A percentile compares a stretch with the other conserved stretches of the same genome.
These are phyloP conservation scores for Blastocystis sp. DNA, from an alignment of 352 stramenopile genomes.

Conservation along the genomic window DNA sequence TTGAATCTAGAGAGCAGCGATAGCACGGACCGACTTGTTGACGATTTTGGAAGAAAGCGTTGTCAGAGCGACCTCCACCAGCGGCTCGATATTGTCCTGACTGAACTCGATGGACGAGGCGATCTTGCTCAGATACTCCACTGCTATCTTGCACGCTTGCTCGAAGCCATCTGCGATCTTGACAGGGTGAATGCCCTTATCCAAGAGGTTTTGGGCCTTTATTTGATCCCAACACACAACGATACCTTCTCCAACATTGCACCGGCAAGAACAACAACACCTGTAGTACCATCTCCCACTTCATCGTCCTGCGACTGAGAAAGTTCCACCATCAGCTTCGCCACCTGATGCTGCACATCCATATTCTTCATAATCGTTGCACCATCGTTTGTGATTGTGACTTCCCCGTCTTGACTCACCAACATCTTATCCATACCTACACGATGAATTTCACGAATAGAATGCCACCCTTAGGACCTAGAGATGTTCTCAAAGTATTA, in stretches of 20 bases:
- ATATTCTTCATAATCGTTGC: constrained; percentile 98
- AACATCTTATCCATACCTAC: constrained; percentile 98
- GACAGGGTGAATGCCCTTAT: constrained; percentile 92
- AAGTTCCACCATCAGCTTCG: constrained; percentile 95
- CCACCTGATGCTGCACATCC: constrained; percentile 95
- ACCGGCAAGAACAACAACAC: constrained; percentile 94
- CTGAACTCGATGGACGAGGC: constrained; percentile 90
- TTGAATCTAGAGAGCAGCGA: constrained; percentile 73
- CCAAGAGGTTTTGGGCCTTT: constrained; percentile 83
- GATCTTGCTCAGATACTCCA: constrained; percentile 87
- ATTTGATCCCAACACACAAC: background rate
- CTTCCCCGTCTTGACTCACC: constrained; percentile 93
- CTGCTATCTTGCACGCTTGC: constrained; percentile 88
- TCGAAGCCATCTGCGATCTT: constrained; percentile 96
- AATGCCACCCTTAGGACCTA: constrained; percentile 82
- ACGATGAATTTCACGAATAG: background rate
- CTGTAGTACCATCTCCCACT: constrained; percentile 98
- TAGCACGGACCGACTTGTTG: constrained; percentile 70
- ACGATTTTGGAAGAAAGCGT: constrained; percentile 98
- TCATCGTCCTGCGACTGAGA: constrained; percentile 97
- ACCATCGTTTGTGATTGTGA: constrained; percentile 99
- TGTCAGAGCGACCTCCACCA: constrained; percentile 94
- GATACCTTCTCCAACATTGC: constrained; percentile 86
- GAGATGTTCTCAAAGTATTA: constrained; percentile 88
- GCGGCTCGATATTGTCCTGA: constrained; percentile 82